Base-by-base conservation (phyloP, 495 filamentous ascomycete species). In the Tuber umbilicatum region DNA sequence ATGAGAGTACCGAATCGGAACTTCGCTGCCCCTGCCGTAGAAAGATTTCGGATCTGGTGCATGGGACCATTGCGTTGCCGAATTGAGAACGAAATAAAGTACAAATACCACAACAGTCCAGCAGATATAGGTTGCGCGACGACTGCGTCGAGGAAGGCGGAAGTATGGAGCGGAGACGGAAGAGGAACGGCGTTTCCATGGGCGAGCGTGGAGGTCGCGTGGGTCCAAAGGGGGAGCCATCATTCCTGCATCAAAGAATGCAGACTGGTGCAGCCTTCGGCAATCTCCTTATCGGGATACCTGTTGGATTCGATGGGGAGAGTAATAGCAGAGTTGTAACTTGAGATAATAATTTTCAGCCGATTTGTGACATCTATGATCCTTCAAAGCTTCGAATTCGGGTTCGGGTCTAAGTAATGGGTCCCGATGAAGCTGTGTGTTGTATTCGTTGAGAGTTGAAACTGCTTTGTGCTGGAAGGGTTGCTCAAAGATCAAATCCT, bases 111-210 rank as follows among this genome's bases (percentile, higher is more conserved):
- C 72, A 27, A 79, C 27, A 5, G 72, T 69, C 76, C 73, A 81
- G 40, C 76, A 81, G 35, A 77, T 40, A 43, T 74, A 79, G 35
- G 76, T 81, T 74, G 79, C 74, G 70, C 80, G 80, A 41, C 80
- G 80, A 45, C 79, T 81, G 38, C 80, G 79, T 68, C 80, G 80
- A 23, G 80, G 80, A 47, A 81, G 69, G n/a, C 80, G 80, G 41
- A 79, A 76, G n/a, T 55, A 35, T 71, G 67, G 55, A 23, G 70
- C 70, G 38, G 68, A 39, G 35, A 79, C 14, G 27, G 69, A 79
- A 23, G 72, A 69, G 70, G 70, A 41, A 64, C 78, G 78, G 10
- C 50, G 68, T 70, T 79, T 79, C 76, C 79, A 81, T 43, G 76
- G 21, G 37, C 70, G 71, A 19, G 76, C 80, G 64, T 76, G 47